Evolutionary conservation across 208 protist genomes (phyloP), one percentile per base, ranked within the genome.

Genomic region (Crithidia expoeki): DNA sequence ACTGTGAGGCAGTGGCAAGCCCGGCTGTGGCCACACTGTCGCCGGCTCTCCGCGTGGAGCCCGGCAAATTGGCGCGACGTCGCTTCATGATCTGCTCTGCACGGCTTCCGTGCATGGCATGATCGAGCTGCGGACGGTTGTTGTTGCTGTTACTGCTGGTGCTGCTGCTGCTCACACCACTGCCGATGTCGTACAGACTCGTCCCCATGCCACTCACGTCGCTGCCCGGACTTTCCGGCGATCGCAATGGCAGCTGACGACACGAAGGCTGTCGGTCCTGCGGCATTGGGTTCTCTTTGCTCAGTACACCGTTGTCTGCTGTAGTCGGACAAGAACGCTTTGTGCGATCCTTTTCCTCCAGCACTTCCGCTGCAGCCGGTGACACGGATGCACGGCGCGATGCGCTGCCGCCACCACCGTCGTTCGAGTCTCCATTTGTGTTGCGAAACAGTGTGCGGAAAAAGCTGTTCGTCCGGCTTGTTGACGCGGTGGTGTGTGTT

Each of bases 381-480:
- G n/a, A n/a, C n/a, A n/a, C n/a, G n/a, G n/a, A n/a, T n/a, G n/a
- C n/a, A n/a, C 19, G 4, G 57, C 40, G 28, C 2, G 30, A 25
- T 21, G 46, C 27, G 0, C 36, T 30, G 44, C 59, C 4, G 46
- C 46, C n/a, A 17, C 46, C 44, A 28, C 46, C 14, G 21, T 49
- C 4, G 32, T 46, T 49, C 23, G 42, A 36, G n/a, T 2, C 25
- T 7, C 59, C 30, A 46, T 46, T 65, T 27, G 25, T 46, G 19
- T 16, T 57, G 33, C 47, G 61, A 30, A 67, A 67, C 9, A 67
- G 47, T 14, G 33, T 23, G 2, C 33, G 30, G 14, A 57, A 67
- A 47, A 67, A 57, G 61, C 47, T 67, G 47, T 30, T 32, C 30
- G 46, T 32, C 11, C 47, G 38, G n/a, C 58, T 14, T n/a, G 38